A percentile compares a stretch with the other conserved stretches of the same genome.
phyloP scores from a whole-genome alignment of 2,329 filamentous ascomycete genomes.

The Fusarium praegraminearum region DNA sequence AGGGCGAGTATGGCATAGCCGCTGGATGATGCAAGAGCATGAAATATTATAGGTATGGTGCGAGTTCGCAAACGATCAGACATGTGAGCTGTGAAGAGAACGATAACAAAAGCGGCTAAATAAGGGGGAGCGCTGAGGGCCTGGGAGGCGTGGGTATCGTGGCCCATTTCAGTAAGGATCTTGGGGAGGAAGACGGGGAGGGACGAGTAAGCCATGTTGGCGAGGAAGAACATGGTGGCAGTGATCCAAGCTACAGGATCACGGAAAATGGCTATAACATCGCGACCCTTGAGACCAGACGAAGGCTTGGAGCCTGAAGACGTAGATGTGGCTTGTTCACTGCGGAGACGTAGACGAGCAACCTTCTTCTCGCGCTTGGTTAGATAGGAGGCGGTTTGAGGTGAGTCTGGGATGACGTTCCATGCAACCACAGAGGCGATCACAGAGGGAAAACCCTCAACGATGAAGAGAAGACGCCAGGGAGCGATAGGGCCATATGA shows the following conservation, averaged over 20 bases:
- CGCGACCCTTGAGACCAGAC: constrained; percentile 63
- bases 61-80: constrained; percentile 76
- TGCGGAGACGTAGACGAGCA: constrained; percentile 74
- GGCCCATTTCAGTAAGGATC: constrained; percentile 81
- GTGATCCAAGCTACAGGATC: constrained; percentile 71
- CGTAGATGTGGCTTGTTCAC: constrained; percentile 55
- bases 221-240: constrained; percentile 85
- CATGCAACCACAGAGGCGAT: constrained; percentile 80
- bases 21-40: constrained; percentile 73
- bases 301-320: constrained; percentile 34
- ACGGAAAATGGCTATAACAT: constrained; percentile 63
- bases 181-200: constrained; percentile 90
- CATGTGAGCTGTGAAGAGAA: constrained; percentile 77
- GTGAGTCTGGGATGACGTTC: constrained; percentile 81
- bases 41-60: constrained; percentile 73
- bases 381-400: constrained; percentile 73
- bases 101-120: constrained; percentile 77
- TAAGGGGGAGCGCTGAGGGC: constrained; percentile 86
- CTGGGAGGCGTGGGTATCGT: constrained; percentile 75
- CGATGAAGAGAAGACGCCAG: constrained; percentile 86
- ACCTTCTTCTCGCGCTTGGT: constrained; percentile 74
- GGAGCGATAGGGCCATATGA: constrained; percentile 76
- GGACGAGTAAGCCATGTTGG: constrained; percentile 89
- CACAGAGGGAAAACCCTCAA: constrained; percentile 88
- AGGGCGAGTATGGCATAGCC: constrained; percentile 73